Conservation (phyloP, 768 basidiomycete species). For the Leccinellum albellum region DNA sequence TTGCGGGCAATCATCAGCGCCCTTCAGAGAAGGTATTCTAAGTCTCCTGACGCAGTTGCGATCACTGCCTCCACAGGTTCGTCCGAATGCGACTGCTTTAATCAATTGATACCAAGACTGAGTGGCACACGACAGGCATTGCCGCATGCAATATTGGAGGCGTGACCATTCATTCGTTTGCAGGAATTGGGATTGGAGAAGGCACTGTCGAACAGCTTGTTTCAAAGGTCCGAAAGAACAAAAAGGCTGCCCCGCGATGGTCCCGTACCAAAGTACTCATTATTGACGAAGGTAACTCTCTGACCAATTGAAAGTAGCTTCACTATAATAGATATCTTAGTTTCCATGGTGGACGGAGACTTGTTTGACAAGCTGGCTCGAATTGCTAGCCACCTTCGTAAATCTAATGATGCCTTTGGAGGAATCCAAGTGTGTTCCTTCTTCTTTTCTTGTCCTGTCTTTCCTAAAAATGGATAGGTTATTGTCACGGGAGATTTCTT, state of each 20-base stretch:
- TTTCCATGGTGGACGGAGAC: conserved; percentile 96
- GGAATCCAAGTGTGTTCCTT: conserved; percentile 72
- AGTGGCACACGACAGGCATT: conserved; percentile 51
- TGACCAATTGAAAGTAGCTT: not conserved
- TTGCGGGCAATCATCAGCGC: conserved; percentile 85
- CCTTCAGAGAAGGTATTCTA: conserved; percentile 54
- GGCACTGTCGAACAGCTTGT: conserved; percentile 62
- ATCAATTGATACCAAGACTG: not conserved
- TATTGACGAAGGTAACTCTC: conserved; percentile 65
- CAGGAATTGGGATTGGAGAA: conserved; percentile 85
- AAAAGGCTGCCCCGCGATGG: conserved; percentile 81
- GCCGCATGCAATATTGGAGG: conserved; percentile 98
- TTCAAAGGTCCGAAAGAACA: conserved; percentile 72
- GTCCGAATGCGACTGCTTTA: not conserved
- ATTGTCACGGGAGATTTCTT: conserved; percentile 98
- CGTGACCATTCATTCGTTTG: conserved; percentile 91
- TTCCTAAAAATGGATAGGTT: conserved; percentile 43
- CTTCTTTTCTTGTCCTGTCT: not conserved
- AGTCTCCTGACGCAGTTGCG: conserved; percentile 69
- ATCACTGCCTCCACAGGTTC: conserved; percentile 93
- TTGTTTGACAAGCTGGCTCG: conserved; percentile 85
- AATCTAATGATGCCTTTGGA: conserved; percentile 73
- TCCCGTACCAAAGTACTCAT: conserved; percentile 77
- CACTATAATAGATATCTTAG: conserved; percentile 37
- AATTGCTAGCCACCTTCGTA: conserved; percentile 64